phyloP scores from a whole-genome alignment of 352 stramenopile genomes.

The Halophytophthora polymorphica region DNA sequence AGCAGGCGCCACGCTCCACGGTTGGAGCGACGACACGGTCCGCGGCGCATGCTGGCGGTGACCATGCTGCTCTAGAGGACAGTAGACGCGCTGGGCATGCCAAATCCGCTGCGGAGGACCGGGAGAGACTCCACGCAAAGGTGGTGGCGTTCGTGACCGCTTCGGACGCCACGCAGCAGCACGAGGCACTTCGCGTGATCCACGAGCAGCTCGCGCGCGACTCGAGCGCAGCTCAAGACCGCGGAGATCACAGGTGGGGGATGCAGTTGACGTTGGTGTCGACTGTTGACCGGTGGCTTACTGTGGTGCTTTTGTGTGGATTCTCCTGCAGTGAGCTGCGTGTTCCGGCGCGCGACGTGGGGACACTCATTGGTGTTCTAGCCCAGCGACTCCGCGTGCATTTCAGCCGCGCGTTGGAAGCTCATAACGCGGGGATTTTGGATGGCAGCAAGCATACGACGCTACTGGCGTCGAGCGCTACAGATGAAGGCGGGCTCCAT shows the following conservation, averaged over 20 bases:
- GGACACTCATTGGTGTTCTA: conserved; percentile 26
- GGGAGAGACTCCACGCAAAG: conserved; percentile 6
- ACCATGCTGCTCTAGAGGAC: too few relatives aligned
- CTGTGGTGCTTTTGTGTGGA: background rate
- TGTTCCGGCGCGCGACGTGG: conserved; percentile 5
- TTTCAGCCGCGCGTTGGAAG: conserved; percentile 34
- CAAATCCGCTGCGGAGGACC: background rate
- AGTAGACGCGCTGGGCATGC: background rate
- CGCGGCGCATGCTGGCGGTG: too few relatives aligned
- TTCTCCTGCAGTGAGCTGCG: conserved; percentile 4
- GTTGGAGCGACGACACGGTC: background rate
- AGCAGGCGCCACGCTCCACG: background rate
- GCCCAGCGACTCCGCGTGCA: conserved; percentile 31
- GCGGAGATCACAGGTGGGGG: background rate
- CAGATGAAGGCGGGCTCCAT: conserved; percentile 4
- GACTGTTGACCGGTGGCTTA: background rate
- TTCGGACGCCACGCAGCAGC: background rate
- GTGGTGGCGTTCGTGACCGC: conserved; percentile 19
- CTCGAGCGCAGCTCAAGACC: background rate
- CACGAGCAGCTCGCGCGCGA: background rate
- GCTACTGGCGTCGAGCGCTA: conserved; percentile 7
- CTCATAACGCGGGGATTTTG: conserved; percentile 28
- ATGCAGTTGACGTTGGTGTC: too few relatives aligned
- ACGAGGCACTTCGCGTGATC: conserved; percentile 6
- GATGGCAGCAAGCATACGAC: conserved; percentile 16